Base-by-base conservation (phyloP, 768 basidiomycete species). In the Ramaria rubella region DNA sequence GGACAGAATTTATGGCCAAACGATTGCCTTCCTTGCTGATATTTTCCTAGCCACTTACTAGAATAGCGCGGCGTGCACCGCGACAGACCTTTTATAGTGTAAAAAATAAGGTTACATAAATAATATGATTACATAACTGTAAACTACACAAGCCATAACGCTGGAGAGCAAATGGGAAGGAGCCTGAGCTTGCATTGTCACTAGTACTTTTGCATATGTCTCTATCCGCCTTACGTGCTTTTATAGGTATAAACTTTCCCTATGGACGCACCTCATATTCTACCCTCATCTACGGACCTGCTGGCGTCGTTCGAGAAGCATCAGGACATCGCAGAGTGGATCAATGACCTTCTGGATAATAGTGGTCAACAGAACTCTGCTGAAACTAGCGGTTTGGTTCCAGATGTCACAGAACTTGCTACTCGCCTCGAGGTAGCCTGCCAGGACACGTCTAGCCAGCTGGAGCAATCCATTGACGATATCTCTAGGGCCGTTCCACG, bases 381-480 rank as follows among this genome's bases (percentile, higher is more conserved):
- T 19, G 40, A 26, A 8, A 46, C 23, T 29, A 24, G 17, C 19
- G 27, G 45, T 29, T 55, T 66, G 59, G 61, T 59, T 30, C 66
- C 70, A 49, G 77, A 80, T 52, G 73, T 90, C 9, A 70, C 74
- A 6, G 76, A 75, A 40, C 79, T 93, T 44, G 89, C 93, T 64
- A 78, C 85, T 55, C 81, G 82, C 54, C 79, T 96, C 24, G 92
- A 95, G 59, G 80, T 94, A 36, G 85, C 91, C 33, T 84, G 84
- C 42, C 87, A 93, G 65, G 94, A 97, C 63, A 94, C 94, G 0
- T 90, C 93, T 2, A 73, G 85, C 11, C 77, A 87, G 52, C 81
- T 97, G 55, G 96, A 97, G 68, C 84, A 85, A 59, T 81, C 84
- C 45, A 94, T 99, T 58, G 87, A 93, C 65, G 94, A 97, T 67